Base-by-base conservation (phyloP, 2,329 filamentous ascomycete species). In the Canariomyces notabilis region DNA sequence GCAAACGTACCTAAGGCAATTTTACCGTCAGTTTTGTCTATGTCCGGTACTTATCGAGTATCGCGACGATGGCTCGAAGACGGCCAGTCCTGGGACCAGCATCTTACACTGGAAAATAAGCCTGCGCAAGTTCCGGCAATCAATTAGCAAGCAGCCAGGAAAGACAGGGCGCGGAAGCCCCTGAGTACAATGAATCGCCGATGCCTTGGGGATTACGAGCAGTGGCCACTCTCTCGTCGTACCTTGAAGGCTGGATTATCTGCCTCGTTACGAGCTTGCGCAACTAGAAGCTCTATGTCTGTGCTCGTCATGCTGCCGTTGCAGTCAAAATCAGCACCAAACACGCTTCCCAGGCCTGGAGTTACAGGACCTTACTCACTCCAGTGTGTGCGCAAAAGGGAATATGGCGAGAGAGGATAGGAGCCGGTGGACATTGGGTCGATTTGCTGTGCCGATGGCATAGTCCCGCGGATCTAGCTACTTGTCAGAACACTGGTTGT, bases 31-130 rank as follows among this genome's bases (percentile, higher is more conserved):
- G 31, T 44, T 42, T 37, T 40, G 46, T 57, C 44, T 54, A 15
- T 33, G 12, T n/a, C n/a, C n/a, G n/a, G n/a, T n/a, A n/a, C n/a
- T n/a, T n/a, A n/a, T n/a, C n/a, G n/a, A n/a, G n/a, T n/a, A n/a
- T n/a, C n/a, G n/a, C n/a, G n/a, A n/a, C n/a, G n/a, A n/a, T n/a
- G n/a, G n/a, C n/a, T n/a, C 18, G 16, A 41, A 19, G 16, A 18
- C 8, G 21, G 16, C 11, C 4, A 15, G 16, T 31, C 6, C 26
- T 29, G 26, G 26, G 2, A 26, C 11, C 29, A 15, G n/a, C 29
- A 26, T n/a, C 76, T 72, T 64, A 82, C 73, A 82, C 59, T 35
- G 77, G 76, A 49, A 83, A 82, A 59, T 83, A 83, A 23, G 77
- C 74, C 79, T 79, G 55, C 15, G 6, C 15, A 18, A 7, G 22